Evolutionary conservation across 164 flowering plant genomes (phyloP), one percentile per base, ranked within the genome.

Genomic region (Vitis amurensis): DNA sequence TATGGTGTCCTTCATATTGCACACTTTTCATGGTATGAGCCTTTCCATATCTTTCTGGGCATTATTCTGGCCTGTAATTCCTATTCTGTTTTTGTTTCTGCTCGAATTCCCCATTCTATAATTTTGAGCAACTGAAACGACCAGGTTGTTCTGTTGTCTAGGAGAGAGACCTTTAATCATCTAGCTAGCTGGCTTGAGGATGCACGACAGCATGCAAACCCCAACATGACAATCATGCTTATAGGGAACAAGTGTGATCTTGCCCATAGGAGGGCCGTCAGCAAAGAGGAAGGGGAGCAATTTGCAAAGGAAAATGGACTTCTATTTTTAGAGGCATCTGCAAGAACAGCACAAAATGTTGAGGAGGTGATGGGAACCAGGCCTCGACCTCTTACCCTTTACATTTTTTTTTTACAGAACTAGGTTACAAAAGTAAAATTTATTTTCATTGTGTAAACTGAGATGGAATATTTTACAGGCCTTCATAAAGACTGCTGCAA

Each of bases 91-190:
- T 55, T 59, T 53, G 9, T 15, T 48, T 47, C 49, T n/a, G 30
- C 12, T 27, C 9, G 0, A 23, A 27, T 44, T 11, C 51, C 2
- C 30, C 14, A 37, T 48, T 61, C 15, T 23, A 31, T 13, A 23
- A n/a, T 15, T 9, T 12, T 10, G 29, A 16, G 9, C 51, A 14
- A 15, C 59, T 60, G 67, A 69, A 70, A 27, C 1, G 48, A 16
- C 29, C 0, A 64, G 30, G 14, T 50, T 75, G 30, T 37, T 11
- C 11, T 17, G 6, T 64, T 52, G 13, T 50, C 17, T 75, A 92
- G 96, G 91, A 88, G 98, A 78, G 98, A 92, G 76, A 92, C 97
- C 14, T 92, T 92, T 67, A 92, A 92, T 74, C 96, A 92, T 80
- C 81, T 92, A 1, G 89, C 92, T 30, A 89, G 88, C 81, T 92